Conservation (phyloP, 306 rosid genomes). For the Pachyrhizus erosus region DNA sequence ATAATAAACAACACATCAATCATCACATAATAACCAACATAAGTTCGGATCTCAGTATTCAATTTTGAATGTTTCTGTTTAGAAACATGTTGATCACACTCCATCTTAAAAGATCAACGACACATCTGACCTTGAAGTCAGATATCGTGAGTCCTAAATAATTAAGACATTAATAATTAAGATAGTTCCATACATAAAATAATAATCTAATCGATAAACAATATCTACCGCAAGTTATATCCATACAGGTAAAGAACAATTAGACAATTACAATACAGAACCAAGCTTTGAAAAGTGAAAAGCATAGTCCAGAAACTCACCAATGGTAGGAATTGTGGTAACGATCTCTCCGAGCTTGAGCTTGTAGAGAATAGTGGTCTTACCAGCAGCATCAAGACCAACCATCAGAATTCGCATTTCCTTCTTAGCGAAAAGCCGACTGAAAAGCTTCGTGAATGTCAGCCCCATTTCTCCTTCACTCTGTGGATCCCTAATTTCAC, state of each 20-base stretch:
- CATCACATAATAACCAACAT: background rate
- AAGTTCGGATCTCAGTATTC: background rate
- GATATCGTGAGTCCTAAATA: background rate
- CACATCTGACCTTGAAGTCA: background rate
- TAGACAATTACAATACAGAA: background rate
- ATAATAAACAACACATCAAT: conserved; percentile 7
- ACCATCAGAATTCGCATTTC: conserved; percentile 99
- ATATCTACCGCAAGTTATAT: background rate
- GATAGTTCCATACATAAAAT: background rate
- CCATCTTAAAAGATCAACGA: background rate
- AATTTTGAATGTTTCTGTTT: conserved; percentile 5
- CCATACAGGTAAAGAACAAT: background rate
- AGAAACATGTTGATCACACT: background rate
- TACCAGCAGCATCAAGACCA: conserved; percentile 99
- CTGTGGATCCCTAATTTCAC: conserved; percentile 52
- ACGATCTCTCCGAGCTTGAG: conserved; percentile 99
- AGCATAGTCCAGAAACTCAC: conserved; percentile 58
- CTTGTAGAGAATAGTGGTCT: conserved; percentile 98
- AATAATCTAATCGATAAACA: background rate
- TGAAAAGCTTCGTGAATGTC: conserved; percentile 97
- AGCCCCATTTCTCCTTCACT: conserved; percentile 82
- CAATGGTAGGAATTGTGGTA: conserved; percentile 97
- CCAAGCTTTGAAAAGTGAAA: background rate
- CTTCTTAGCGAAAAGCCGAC: conserved; percentile 98
- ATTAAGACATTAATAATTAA: background rate